Evolutionary conservation across 2,329 filamentous ascomycete species (phyloP), one percentile per base, ranked within the genome.

Genomic region (Colletotrichum sp.): DNA sequence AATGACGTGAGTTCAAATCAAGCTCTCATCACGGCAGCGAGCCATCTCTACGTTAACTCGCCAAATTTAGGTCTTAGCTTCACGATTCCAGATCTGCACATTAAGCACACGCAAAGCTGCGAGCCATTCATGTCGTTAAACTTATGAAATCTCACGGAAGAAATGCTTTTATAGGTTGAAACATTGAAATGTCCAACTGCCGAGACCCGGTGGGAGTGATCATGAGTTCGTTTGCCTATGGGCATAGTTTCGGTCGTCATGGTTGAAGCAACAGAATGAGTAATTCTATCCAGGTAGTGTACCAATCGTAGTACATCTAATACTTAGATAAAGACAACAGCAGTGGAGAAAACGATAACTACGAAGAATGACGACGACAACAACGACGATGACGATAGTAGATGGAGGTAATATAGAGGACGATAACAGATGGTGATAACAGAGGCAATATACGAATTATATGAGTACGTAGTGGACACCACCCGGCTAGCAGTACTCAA

Each of bases 181-280:
- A 44, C 39, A 44, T 12, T 12, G 9, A 10, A 6, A 4, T 44
- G 2, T 44, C 9, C 2, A 18, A 10, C 5, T 4, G 8, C 18
- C 18, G 18, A 44, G 3, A 44, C 39, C 0, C 18, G 9, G 16
- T 44, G 39, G 9, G 18, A 44, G 18, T 44, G 8, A 10, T 0
- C 18, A 0, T 10, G 8, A n/a, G 39, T n/a, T 44, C 5, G 8
- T 3, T n/a, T 44, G 39, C 8, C 39, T 0, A 0, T n/a, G 18
- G 1, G 3, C 1, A n/a, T n/a, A 44, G 39, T 16, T 44, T 44
- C 16, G 4, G 18, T 44, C 2, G 36, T 44, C 8, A 44, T 44
- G 16, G 2, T 44, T 44, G 0, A 0, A 44, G 16, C 5, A 5
- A 18, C 4, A 9, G 8, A 44, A 44, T 18, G 15, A 18, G 15